Percentiles rank a stretch among this genome's conserved stretches.
phyloP scores from a whole-genome alignment of 202 grass and related monocot species.

The Digitaria exilis region DNA sequence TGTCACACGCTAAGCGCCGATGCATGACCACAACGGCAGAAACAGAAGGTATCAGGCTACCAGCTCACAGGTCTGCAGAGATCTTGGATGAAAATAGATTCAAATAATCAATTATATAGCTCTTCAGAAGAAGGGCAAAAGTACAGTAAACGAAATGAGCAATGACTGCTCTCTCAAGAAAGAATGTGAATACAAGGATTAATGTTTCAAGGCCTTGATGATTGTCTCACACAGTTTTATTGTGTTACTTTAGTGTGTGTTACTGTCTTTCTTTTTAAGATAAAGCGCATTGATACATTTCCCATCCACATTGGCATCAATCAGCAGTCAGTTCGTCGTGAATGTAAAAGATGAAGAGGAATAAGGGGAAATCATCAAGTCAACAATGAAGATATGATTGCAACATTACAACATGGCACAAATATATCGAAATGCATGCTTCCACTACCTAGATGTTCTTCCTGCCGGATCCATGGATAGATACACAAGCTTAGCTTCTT shows the following conservation, averaged over 20 bases:
- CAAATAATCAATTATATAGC: neutral
- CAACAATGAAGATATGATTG: neutral
- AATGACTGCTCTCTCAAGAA: neutral
- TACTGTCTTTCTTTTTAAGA: neutral
- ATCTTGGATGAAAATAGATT: neutral
- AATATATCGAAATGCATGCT: slow-evolving; percentile 11
- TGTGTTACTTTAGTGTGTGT: neutral
- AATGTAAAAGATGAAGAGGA: neutral
- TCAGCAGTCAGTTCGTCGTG: neutral
- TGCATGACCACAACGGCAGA: neutral
- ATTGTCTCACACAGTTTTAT: neutral
- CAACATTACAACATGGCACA: slow-evolving; percentile 4
- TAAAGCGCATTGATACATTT: neutral
- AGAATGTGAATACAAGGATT: neutral
- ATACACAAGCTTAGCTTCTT: slow-evolving; percentile 6
- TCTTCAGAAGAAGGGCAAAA: neutral
- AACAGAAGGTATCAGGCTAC: neutral
- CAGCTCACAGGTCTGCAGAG: neutral
- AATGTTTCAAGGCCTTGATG: neutral
- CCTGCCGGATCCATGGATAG: neutral
- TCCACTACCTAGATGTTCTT: slow-evolving; percentile 11
- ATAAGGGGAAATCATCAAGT: neutral
- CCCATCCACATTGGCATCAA: neutral
- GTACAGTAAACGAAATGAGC: neutral
- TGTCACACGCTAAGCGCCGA: neutral